phyloP scores from a whole-genome alignment of 169 alveolate genomes.

The Plasmodium billcollinsi region DNA sequence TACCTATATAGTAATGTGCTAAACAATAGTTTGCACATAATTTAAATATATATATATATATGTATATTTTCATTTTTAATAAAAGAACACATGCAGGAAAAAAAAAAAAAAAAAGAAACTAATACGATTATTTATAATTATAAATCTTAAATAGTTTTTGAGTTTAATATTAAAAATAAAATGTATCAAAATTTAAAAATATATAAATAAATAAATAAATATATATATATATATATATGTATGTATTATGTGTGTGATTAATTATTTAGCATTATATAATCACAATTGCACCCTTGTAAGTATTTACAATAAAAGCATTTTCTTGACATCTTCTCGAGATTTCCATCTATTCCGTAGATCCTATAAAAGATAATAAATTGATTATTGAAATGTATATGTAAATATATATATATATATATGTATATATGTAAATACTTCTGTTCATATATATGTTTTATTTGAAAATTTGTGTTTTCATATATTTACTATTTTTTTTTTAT shows the following conservation, averaged over 20 bases:
- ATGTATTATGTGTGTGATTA: no score
- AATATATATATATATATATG: background rate
- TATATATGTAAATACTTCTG: background rate
- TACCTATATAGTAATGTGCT: no score
- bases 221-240: background rate
- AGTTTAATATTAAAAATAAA: slow-evolving; percentile 6
- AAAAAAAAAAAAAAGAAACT: background rate
- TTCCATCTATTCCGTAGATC: slow-evolving; percentile 72
- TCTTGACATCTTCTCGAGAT: slow-evolving; percentile 55
- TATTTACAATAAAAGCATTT: slow-evolving; percentile 13
- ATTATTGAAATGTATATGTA: slow-evolving; percentile 2
- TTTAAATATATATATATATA: no score
- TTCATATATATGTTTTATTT: background rate
- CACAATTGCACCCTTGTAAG: no score
- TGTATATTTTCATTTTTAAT: no score
- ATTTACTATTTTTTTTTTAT: background rate
- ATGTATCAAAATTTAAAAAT: background rate
- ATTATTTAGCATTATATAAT: no score
- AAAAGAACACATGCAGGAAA: background rate
- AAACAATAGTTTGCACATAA: no score
- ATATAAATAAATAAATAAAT: no score
- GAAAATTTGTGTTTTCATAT: background rate
- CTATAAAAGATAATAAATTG: slow-evolving; percentile 13
- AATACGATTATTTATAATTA: no score
- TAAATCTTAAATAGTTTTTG: slow-evolving; percentile 1